Conservation (phyloP, 371 early-diverging fungal species). For the Dichotomocladium elegans region DNA sequence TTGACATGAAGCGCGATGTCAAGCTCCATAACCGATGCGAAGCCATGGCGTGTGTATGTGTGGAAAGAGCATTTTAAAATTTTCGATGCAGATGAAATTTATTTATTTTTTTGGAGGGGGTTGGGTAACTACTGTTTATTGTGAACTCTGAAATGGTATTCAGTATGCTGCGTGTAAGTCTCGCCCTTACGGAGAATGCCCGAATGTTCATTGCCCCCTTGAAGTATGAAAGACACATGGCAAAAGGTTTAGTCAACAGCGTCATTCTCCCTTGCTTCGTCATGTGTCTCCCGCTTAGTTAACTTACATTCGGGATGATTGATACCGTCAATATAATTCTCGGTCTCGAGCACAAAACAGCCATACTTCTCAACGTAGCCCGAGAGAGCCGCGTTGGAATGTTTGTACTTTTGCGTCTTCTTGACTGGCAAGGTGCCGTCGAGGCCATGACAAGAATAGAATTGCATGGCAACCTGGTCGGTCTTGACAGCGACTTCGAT, state of each 20-base stretch:
- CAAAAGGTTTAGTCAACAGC: too few relatives aligned
- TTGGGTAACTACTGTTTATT: neutral
- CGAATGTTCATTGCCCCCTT: slow-evolving; percentile 12
- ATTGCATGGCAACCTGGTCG: slow-evolving; percentile 17
- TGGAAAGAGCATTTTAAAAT: too few relatives aligned
- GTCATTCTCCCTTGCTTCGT: neutral
- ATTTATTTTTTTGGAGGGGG: too few relatives aligned
- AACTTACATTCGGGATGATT: slow-evolving; percentile 15
- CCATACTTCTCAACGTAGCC: slow-evolving; percentile 15
- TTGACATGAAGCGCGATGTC: neutral
- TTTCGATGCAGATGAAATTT: too few relatives aligned
- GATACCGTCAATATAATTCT: slow-evolving; percentile 22
- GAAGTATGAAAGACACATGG: neutral
- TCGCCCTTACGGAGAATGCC: slow-evolving; percentile 11
- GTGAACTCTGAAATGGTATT: slow-evolving; percentile 11
- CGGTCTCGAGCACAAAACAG: slow-evolving; percentile 19
- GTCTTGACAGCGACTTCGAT: slow-evolving; percentile 17
- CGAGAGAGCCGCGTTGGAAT: neutral
- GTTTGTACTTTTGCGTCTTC: slow-evolving; percentile 8
- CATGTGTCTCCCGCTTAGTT: neutral
- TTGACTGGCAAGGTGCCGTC: slow-evolving; percentile 21
- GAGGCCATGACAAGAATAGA: slow-evolving; percentile 15
- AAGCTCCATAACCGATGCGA: neutral
- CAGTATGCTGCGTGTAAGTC: slow-evolving; percentile 8
- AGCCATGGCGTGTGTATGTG: too few relatives aligned